Conservation (phyloP, 2,329 filamentous ascomycete species). For the Diaporthe nobilis region DNA sequence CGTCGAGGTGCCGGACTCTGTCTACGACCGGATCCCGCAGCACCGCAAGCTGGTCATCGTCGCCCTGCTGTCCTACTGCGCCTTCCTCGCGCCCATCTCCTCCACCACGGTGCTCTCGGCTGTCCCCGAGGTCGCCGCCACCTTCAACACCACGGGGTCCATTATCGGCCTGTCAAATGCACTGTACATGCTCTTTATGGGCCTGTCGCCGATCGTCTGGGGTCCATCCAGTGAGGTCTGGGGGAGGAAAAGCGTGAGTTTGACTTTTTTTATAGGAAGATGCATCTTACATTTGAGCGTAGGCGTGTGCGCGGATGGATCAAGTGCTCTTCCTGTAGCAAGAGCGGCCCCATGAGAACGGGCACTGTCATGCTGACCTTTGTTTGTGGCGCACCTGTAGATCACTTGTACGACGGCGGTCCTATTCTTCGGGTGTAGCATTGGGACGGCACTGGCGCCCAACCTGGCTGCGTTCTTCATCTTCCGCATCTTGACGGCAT, state of each 20-base stretch:
- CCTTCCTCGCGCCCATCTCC: slow-evolving; percentile 80
- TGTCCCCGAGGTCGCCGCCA: slow-evolving; percentile 74
- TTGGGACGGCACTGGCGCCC: slow-evolving; percentile 76
- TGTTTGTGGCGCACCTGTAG: slow-evolving; percentile 49
- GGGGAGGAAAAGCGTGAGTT: slow-evolving; percentile 63
- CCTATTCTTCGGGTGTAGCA: slow-evolving; percentile 74
- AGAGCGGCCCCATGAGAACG: too few species aligned
- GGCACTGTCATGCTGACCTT: slow-evolving; percentile 1
- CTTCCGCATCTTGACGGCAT: slow-evolving; percentile 78
- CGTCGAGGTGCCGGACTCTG: slow-evolving; percentile 62
- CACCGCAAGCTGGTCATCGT: slow-evolving; percentile 78
- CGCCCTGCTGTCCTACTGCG: slow-evolving; percentile 78
- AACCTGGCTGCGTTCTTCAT: slow-evolving; percentile 77
- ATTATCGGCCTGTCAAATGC: slow-evolving; percentile 79
- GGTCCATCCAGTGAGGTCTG: slow-evolving; percentile 74
- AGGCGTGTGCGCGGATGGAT: not conserved
- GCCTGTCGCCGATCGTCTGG: slow-evolving; percentile 74
- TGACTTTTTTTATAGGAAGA: not conserved
- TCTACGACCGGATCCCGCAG: slow-evolving; percentile 76
- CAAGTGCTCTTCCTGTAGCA: not conserved
- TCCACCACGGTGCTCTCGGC: slow-evolving; percentile 76
- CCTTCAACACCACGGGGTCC: slow-evolving; percentile 70
- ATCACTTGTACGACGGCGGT: slow-evolving; percentile 68
- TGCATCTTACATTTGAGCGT: not conserved
- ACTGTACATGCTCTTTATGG: slow-evolving; percentile 80